Base-by-base conservation (phyloP, 148 eudicot genomes). In the Euryodendron excelsum region DNA sequence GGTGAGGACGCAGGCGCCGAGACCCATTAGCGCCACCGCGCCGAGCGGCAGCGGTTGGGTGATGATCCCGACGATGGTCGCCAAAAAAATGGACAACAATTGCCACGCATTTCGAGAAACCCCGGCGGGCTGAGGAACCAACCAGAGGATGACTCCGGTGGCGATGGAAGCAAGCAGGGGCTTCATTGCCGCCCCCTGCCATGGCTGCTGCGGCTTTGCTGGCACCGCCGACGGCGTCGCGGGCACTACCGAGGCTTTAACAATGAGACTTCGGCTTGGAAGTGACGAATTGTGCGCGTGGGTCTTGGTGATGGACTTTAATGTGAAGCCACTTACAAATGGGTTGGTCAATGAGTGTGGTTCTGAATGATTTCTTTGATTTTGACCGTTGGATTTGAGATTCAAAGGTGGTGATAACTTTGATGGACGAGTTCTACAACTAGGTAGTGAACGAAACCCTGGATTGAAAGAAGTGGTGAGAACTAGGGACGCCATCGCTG, bases 1-100 rank as follows among this genome's bases (percentile, higher is more conserved):
- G 4, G 99, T 96, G 12, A 92, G 18, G 20, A 96, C 97, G 25
- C 95, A 81, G 1, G 98, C 92, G 7, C 97, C 98, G 18, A 96
- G 85, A 0, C 97, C 97, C 85, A 91, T 80, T 0, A 96, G 77
- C 0, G 98, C 99, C 5, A 93, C 98, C 21, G 99, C 99, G 0
- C 99, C 99, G 11, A 96, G 80, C 1, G 99, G 99, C 31, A 96
- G 81, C 0, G 99, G 98, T 28, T 93, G 98, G 2, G 98, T 91
- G 23, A 39, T 39, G 44, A 39, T 2, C 6, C 44, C 6, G 44
- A 39, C 44, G 6, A 4, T 18, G 1, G 7, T 52, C 2, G 4
- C 58, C 21, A 52, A 52, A 18, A 3, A 12, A 12, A 52, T 52
- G 20, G 58, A 53, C 58, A 53, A 13, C 58, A 53, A 53, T 53